Evolutionary conservation across 2,329 filamentous ascomycete species (phyloP).

Genomic region (Juglanconis oblonga): DNA sequence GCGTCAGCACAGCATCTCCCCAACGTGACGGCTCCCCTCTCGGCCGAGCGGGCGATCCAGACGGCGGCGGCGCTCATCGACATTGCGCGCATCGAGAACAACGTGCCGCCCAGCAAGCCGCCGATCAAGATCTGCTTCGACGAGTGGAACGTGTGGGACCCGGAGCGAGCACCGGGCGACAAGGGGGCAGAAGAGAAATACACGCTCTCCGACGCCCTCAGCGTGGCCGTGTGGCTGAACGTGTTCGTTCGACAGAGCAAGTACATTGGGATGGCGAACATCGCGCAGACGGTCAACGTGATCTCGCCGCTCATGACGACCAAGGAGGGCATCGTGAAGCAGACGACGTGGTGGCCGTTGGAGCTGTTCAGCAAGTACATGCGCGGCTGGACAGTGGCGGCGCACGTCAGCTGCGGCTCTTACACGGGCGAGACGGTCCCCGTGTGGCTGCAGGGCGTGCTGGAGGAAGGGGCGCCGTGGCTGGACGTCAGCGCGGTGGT

Average conservation of each 20-base stretch:
- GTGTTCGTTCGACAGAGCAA: conserved; percentile 71
- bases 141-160: conserved; percentile 84
- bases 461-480: conserved; percentile 65
- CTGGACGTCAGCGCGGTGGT: conserved; percentile 65
- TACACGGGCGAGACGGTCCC: conserved; percentile 68
- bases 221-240: conserved; percentile 73
- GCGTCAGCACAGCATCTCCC: conserved; percentile 48
- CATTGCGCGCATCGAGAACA: conserved; percentile 68
- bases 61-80: conserved; percentile 68
- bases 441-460: conserved; percentile 60
- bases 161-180: conserved; percentile 66
- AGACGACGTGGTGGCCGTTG: conserved; percentile 74
- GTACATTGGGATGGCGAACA: conserved; percentile 74
- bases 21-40: conserved; percentile 60
- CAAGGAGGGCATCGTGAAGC: conserved; percentile 60
- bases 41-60: conserved; percentile 72
- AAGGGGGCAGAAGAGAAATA: conserved; percentile 71
- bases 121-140: conserved; percentile 75
- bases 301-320: conserved; percentile 75
- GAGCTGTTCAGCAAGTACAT: conserved; percentile 69
- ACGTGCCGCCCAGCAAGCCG: conserved; percentile 55
- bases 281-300: conserved; percentile 76
- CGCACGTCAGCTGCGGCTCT: conserved; percentile 60
- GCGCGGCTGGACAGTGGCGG: conserved; percentile 66
- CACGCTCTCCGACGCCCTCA: conserved; percentile 71